phyloP scores from a whole-genome alignment of 306 rosid genomes.

The Hippophae rhamnoides region DNA sequence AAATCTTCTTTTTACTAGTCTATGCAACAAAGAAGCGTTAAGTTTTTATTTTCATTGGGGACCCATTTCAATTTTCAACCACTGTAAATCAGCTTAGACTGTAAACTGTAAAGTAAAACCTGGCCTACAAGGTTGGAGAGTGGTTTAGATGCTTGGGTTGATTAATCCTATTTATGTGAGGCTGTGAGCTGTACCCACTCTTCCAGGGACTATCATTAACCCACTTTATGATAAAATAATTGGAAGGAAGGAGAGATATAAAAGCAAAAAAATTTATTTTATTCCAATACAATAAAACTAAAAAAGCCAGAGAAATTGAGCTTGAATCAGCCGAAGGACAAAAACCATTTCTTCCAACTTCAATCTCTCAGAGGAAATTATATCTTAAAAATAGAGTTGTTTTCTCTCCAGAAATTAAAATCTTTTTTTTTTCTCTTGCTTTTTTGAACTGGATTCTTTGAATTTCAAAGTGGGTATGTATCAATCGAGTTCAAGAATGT shows the following conservation, averaged over 20 bases:
- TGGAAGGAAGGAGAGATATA: constrained; percentile 9
- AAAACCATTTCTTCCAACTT: constrained; percentile 29
- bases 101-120: neutral
- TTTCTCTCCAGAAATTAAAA: constrained; percentile 12
- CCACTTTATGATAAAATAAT: constrained; percentile 36
- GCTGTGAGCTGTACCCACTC: constrained; percentile 96
- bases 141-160: constrained; percentile 26
- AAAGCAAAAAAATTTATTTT: constrained; percentile 10
- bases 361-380: constrained; percentile 23
- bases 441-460: constrained; percentile 22
- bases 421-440: constrained; percentile 22
- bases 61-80: too few species aligned
- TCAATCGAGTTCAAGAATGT: constrained; percentile 26
- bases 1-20: too few species aligned
- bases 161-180: constrained; percentile 56
- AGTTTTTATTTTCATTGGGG: too few species aligned
- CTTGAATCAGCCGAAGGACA: constrained; percentile 30
- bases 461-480: constrained; percentile 27
- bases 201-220: constrained; percentile 43
- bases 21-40: too few species aligned
- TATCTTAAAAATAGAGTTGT: constrained; percentile 3
- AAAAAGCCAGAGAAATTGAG: constrained; percentile 28
- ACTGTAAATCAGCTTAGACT: neutral
- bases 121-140: constrained; percentile 15
- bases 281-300: constrained; percentile 2